Conservation (phyloP, 345 rosid genomes). For the Lumnitzera racemosa region DNA sequence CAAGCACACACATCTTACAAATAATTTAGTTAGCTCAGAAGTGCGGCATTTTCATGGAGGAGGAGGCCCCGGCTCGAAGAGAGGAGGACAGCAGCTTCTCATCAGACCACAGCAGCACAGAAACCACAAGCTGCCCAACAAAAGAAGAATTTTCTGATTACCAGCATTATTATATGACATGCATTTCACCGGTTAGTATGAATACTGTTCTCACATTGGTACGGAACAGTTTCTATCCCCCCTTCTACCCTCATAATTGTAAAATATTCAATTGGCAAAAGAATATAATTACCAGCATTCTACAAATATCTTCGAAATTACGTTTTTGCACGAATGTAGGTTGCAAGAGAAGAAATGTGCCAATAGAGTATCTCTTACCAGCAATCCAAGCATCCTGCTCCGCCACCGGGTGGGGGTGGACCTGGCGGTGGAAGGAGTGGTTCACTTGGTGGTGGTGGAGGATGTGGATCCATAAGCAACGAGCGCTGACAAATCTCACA, state of each 20-base stretch:
- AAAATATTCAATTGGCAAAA: no score
- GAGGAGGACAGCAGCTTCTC: constrained; percentile 49
- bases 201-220: neutral
- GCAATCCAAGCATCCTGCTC: constrained; percentile 27
- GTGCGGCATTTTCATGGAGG: constrained; percentile 16
- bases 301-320: neutral
- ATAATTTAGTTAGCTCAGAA: neutral
- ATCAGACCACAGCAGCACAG: constrained; percentile 50
- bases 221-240: no score
- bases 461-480: constrained; percentile 26
- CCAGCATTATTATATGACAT: no score
- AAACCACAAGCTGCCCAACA: constrained; percentile 33
- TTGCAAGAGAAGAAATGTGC: neutral
- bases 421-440: constrained; percentile 29
- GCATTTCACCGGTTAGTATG: no score
- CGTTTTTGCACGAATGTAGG: neutral
- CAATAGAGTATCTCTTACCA: constrained; percentile 26
- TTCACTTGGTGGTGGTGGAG: constrained; percentile 27
- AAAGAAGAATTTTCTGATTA: neutral
- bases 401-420: constrained; percentile 12
- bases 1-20: neutral
- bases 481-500: neutral
- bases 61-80: constrained; percentile 43
- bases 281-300: neutral
- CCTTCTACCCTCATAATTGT: no score